Base-by-base conservation (phyloP, 305 asterid species). In the Rubia tinctorum region DNA sequence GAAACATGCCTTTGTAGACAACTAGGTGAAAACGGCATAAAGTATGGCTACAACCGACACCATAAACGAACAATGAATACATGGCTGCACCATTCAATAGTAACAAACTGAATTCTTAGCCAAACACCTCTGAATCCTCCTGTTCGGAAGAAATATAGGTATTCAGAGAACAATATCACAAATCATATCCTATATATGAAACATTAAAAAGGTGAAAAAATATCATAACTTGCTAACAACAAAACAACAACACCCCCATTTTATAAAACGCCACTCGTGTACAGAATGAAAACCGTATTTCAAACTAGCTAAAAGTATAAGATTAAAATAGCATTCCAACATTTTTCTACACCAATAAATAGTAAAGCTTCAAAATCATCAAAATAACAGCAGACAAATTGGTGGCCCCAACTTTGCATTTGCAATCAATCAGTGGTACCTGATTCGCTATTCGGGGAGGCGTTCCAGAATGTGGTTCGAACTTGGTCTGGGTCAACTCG, bases 11-110 rank as follows among this genome's bases (percentile, higher is more conserved):
- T 78, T 53, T 83, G 88, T 63, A 81, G 78, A 77, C 69, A 81
- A 85, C 71, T 76, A 80, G 75, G 77, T 71, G 70, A 73, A 78
- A 85, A 81, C 66, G 84, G 82, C 86, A 88, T 84, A 78, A 82
- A 84, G 74, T 27, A 67, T 58, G 61, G 78, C 76, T 42, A 66
- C 17, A 64, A 69, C 69, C 72, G 68, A 76, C 72, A 79, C 56
- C 39, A 69, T 45, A 75, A 71, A 68, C 47, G 76, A 66, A 55
- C 61, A 72, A 69, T 37, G 61, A 53, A 59, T 82, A 81, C 83
- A 85, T 82, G 85, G 78, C 73, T 77, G 80, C 80, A 62, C 75
- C 76, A 43, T 69, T 58, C 82, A 80, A 23, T 64, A 53, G 66
- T 59, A 73, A 40, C 42, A 67, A 66, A 25, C 71, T 44, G 43